Evolutionary conservation across 345 rosid species (phyloP), one percentile per base, ranked within the genome.

Genomic region (Abelmoschus esculentus): DNA sequence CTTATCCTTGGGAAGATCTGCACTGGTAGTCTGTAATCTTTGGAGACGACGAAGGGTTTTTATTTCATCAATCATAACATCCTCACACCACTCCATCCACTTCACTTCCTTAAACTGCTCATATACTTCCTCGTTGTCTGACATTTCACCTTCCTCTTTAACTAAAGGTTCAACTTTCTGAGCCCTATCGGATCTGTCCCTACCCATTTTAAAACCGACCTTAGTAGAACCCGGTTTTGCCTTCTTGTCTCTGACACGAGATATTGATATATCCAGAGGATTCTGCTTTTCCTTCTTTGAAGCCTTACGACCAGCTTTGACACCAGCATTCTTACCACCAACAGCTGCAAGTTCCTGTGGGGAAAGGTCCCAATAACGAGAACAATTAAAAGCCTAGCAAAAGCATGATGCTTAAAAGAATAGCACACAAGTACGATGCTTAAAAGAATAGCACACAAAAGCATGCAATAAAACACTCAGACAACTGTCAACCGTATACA

Each of bases 61-160:
- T 62, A 85, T 83, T 79, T 92, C 93, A 74, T 75, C 84, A 53
- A 70, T 81, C 97, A 96, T 85, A 49, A 90, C 96, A 77, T 90
- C 99, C 81, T 90, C 91, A 80, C 99, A 96, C 99, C 99, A 96
- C 81, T 96, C 99, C 96, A 83, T 96, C 99, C 99, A 96, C 81
- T 96, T 96, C 63, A 85, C 92, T 84, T 92, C 98, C 87, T 87
- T 96, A 64, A 96, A 96, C 77, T 96, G 99, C 80, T 90, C 98
- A 56, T 89, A 86, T 19, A 96, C 88, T 81, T 86, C 98, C 75
- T 89, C 99, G 34, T 89, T 80, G 80, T 87, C 99, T 15, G 99
- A 96, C 98, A 96, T 96, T 78, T 96, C 99, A 57, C 99, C 99
- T 81, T 96, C 99, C 83, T 96, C 99, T 79, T 96, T 96, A 49